Conservation (phyloP, 306 rosid genomes). For the Senna tora region DNA sequence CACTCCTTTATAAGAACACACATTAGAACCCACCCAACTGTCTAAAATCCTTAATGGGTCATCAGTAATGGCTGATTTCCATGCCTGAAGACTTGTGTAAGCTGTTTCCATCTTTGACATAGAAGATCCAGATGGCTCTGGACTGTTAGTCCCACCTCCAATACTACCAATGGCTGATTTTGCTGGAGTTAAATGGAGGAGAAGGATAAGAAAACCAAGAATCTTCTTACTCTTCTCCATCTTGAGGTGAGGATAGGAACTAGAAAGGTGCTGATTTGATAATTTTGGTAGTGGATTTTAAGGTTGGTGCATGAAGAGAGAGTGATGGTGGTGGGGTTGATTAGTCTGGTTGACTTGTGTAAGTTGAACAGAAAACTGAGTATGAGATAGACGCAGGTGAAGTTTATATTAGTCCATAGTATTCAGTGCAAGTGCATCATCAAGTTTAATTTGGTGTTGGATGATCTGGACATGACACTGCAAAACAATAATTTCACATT, state of each 20-base stretch:
- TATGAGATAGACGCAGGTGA: not conserved
- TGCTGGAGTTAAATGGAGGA: conserved; percentile 33
- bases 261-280: conserved; percentile 34
- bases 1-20: conserved; percentile 83
- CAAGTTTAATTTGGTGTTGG: no score
- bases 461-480: no score
- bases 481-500: not conserved
- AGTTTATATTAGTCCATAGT: not conserved
- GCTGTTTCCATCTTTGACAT: conserved; percentile 56
- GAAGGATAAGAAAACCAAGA: conserved; percentile 45
- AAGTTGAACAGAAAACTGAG: not conserved
- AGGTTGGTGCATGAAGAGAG: conserved; percentile 40
- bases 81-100: conserved; percentile 78
- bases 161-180: conserved; percentile 45
- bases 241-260: conserved; percentile 33
- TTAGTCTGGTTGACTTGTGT: conserved; percentile 43
- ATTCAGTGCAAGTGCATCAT: not conserved
- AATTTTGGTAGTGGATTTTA: not conserved
- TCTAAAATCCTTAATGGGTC: conserved; percentile 67
- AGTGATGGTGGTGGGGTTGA: conserved; percentile 40
- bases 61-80: conserved; percentile 87
- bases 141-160: conserved; percentile 49
- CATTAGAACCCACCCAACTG: conserved; percentile 77
- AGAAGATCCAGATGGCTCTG: conserved; percentile 48
- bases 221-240: conserved; percentile 52